Conservation (phyloP, 1,284 basidiomycete genomes). For the Thecaphora frezii region DNA sequence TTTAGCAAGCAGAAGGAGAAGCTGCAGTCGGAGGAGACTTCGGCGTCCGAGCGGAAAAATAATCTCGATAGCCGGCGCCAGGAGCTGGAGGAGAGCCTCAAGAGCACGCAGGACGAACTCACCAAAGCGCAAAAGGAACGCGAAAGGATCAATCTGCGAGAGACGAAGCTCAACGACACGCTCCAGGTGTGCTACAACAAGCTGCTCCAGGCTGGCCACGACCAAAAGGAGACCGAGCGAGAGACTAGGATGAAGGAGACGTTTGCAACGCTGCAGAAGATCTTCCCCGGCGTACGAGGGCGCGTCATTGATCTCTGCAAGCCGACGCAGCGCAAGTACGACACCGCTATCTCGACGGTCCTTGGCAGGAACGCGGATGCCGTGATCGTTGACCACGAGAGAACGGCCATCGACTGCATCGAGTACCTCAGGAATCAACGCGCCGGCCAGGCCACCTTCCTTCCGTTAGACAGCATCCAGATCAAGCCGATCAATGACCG, state of each 20-base stretch:
- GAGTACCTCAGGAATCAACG: constrained; percentile 94
- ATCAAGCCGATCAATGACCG: constrained; percentile 92
- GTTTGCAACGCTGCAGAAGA: constrained; percentile 74
- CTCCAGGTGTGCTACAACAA: constrained; percentile 79
- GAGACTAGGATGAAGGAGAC: constrained; percentile 84
- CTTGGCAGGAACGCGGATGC: constrained; percentile 93
- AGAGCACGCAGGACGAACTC: constrained; percentile 68
- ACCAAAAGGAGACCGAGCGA: constrained; percentile 71
- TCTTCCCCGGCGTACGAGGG: constrained; percentile 64
- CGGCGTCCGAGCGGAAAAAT: constrained; percentile 66
- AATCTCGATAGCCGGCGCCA: constrained; percentile 57
- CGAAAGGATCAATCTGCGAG: constrained; percentile 64
- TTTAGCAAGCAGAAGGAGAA: constrained; percentile 68
- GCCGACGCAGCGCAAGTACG: constrained; percentile 88
- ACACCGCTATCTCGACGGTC: constrained; percentile 89
- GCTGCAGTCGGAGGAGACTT: constrained; percentile 67
- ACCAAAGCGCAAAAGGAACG: constrained; percentile 75
- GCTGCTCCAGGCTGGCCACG: constrained; percentile 64
- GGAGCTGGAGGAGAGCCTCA: constrained; percentile 16
- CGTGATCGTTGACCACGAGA: constrained; percentile 92
- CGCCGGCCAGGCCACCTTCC: constrained; percentile 91
- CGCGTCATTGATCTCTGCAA: constrained; percentile 90
- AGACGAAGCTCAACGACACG: constrained; percentile 73
- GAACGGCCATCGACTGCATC: constrained; percentile 95
- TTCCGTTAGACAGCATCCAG: constrained; percentile 94